phyloP scores from a whole-genome alignment of 768 basidiomycete species.

The Amanita polypyramis region DNA sequence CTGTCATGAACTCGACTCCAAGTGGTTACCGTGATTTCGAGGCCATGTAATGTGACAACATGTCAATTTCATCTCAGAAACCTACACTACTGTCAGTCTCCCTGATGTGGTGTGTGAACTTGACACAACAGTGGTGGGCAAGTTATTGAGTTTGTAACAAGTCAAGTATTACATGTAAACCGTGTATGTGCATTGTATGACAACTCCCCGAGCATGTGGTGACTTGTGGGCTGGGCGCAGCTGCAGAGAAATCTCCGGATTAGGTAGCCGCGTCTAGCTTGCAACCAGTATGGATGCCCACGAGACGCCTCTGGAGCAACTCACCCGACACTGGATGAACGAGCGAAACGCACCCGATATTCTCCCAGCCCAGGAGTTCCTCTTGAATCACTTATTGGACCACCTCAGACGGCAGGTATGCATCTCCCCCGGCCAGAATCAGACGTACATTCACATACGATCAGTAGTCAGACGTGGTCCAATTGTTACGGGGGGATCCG shows the following conservation, averaged over 20 bases:
- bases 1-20: neutral
- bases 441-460: constrained; percentile 7
- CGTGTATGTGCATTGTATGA: too few relatives aligned
- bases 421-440: constrained; percentile 3
- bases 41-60: too few relatives aligned
- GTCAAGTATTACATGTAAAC: too few relatives aligned
- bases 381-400: constrained; percentile 59
- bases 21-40: neutral
- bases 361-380: constrained; percentile 58
- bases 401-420: constrained; percentile 74
- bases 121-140: too few relatives aligned
- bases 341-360: constrained; percentile 78
- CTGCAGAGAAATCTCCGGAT: too few relatives aligned
- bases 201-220: too few relatives aligned
- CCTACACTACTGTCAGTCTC: too few relatives aligned
- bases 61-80: too few relatives aligned
- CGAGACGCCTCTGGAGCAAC: constrained; percentile 54
- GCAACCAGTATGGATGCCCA: constrained; percentile 14
- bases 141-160: too few relatives aligned
- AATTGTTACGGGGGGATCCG: constrained; percentile 66
- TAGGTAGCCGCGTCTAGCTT: too few relatives aligned
- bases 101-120: too few relatives aligned
- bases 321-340: constrained; percentile 81
- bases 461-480: constrained; percentile 67
- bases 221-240: too few relatives aligned